Percentiles rank a stretch among this genome's conserved stretches.
Evolutionary conservation across 306 rosid genomes (phyloP).

Genomic region (Pterocarpus macrocarpus): DNA sequence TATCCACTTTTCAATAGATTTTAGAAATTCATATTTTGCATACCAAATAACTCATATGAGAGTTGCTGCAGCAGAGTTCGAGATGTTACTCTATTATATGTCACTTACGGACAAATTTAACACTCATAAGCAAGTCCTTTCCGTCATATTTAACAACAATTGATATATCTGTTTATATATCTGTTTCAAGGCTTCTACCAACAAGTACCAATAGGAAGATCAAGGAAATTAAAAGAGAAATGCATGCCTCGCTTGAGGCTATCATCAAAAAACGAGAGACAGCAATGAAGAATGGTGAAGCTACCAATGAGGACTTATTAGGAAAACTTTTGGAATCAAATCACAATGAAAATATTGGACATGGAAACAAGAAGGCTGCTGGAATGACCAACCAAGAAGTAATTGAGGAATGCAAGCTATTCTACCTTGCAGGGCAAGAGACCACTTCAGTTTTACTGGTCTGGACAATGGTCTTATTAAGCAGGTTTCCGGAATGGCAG

Average conservation of each 20-base stretch:
- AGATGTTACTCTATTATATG: neutral
- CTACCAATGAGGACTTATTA: constrained; percentile 39
- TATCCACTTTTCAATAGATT: too few species aligned
- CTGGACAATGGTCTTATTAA: neutral
- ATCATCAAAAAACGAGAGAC: constrained; percentile 50
- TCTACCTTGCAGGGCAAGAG: constrained; percentile 65
- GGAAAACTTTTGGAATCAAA: constrained; percentile 59
- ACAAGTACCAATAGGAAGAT: constrained; percentile 45
- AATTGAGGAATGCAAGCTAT: constrained; percentile 60
- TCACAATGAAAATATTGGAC: constrained; percentile 2
- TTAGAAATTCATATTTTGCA: too few species aligned
- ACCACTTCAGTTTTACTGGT: constrained; percentile 34
- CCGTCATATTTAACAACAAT: neutral
- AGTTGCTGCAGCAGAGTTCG: neutral
- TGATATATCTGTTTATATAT: neutral
- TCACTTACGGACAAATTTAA: neutral
- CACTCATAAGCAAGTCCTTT: neutral
- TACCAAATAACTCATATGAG: neutral
- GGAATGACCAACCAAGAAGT: constrained; percentile 53
- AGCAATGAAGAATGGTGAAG: neutral
- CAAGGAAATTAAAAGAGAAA: constrained; percentile 41
- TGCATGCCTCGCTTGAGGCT: constrained; percentile 31
- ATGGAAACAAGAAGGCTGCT: too few species aligned
- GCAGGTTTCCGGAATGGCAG: constrained; percentile 61
- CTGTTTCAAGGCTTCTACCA: constrained; percentile 46